A percentile compares a stretch with the other conserved stretches of the same genome.
phyloP scores from a whole-genome alignment of 257 asterid species.

The Catharanthus roseus region DNA sequence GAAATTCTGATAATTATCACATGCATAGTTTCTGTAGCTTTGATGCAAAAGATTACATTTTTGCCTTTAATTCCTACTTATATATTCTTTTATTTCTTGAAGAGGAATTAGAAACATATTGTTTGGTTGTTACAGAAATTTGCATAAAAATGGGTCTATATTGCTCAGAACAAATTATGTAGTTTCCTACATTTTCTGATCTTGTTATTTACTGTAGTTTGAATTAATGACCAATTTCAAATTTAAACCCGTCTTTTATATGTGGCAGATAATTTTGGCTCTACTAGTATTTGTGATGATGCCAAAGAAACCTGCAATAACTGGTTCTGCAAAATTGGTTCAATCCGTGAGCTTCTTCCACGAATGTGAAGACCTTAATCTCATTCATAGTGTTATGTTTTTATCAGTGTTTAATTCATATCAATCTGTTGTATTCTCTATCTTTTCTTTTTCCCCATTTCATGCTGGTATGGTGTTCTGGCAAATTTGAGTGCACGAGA shows the following conservation, averaged over 20 bases:
- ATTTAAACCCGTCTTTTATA: slow-evolving; percentile 12
- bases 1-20: slow-evolving; percentile 4
- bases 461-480: background rate
- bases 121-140: background rate
- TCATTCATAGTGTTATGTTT: slow-evolving; percentile 10
- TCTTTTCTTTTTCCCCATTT: background rate
- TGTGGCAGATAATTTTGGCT: slow-evolving; percentile 57
- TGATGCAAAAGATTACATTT: background rate
- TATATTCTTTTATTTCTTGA: background rate
- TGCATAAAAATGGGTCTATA: background rate
- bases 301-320: slow-evolving; percentile 92
- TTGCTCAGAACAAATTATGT: background rate
- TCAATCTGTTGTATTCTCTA: background rate
- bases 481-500: background rate
- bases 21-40: slow-evolving; percentile 7
- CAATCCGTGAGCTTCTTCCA: slow-evolving; percentile 74
- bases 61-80: background rate
- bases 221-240: background rate
- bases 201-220: background rate
- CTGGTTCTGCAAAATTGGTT: slow-evolving; percentile 82
- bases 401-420: slow-evolving; percentile 9
- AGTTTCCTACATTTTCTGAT: background rate
- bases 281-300: slow-evolving; percentile 46
- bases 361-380: slow-evolving; percentile 65
- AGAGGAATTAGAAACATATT: background rate